A percentile compares a stretch with the other conserved stretches of the same genome.
Evolutionary conservation across 2,329 filamentous ascomycete species (phyloP).

Genomic region (Myriangium duriaei): DNA sequence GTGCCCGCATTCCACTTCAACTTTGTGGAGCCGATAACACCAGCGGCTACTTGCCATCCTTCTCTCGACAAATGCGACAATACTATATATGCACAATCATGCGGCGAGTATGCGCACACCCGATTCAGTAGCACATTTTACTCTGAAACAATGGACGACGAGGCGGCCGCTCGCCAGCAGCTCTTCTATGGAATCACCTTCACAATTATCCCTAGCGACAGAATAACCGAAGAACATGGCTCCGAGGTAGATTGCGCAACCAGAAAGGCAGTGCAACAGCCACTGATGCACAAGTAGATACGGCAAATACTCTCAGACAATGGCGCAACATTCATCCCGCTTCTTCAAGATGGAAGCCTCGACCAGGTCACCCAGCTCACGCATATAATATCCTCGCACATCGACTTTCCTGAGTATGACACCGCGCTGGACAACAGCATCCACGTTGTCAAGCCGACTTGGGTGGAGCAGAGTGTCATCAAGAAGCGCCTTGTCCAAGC

Average conservation of each 20-base stretch:
- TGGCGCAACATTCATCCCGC: slow-evolving; percentile 35
- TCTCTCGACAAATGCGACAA: no score
- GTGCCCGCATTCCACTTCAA: no score
- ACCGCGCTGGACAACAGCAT: slow-evolving; percentile 64
- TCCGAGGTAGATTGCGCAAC: slow-evolving; percentile 10
- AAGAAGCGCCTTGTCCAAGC: slow-evolving; percentile 63
- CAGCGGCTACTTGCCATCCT: no score
- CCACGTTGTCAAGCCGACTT: slow-evolving; percentile 69
- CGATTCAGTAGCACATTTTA: no score
- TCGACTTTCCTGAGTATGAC: slow-evolving; percentile 83
- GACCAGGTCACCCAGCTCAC: slow-evolving; percentile 37
- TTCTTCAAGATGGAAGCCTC: slow-evolving; percentile 28
- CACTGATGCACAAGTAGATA: slow-evolving; percentile 27
- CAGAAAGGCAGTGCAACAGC: not conserved
- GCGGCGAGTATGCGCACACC: no score
- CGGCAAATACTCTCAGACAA: slow-evolving; percentile 33
- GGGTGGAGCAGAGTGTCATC: slow-evolving; percentile 60
- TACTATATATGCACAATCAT: no score
- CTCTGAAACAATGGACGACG: slow-evolving; percentile 4
- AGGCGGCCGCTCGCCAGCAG: not conserved
- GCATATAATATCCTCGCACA: slow-evolving; percentile 61
- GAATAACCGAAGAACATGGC: slow-evolving; percentile 19
- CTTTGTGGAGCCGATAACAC: no score
- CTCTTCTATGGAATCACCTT: slow-evolving; percentile 30
- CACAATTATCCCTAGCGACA: slow-evolving; percentile 30